Evolutionary conservation across 228 moss, liverwort and hornwort genomes (phyloP).

Genomic region (Sphagnum fallax): DNA sequence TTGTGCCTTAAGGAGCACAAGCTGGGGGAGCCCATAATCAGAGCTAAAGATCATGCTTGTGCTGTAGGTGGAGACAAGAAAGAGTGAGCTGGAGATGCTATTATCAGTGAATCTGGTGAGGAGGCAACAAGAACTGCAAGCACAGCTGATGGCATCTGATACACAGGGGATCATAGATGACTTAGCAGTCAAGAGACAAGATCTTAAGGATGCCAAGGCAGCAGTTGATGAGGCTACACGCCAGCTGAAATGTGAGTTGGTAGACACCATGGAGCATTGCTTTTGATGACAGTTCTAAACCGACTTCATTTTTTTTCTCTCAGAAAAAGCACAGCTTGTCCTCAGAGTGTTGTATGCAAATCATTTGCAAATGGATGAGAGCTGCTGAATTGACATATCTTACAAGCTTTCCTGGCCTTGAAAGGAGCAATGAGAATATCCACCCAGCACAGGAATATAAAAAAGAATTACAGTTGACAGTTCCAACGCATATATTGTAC

Average conservation of each 20-base stretch:
- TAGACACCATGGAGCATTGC: neutral
- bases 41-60: too few species aligned
- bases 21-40: too few species aligned
- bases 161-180: constrained; percentile 43
- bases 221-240: constrained; percentile 36
- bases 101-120: constrained; percentile 46
- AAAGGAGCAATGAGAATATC: too few species aligned
- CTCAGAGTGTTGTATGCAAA: too few species aligned
- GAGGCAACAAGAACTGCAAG: constrained; percentile 43
- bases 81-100: constrained; percentile 50
- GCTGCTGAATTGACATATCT: neutral
- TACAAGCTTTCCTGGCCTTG: neutral
- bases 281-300: too few species aligned
- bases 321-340: too few species aligned
- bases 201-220: constrained; percentile 23
- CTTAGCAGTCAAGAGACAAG: constrained; percentile 28
- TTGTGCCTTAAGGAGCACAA: too few species aligned
- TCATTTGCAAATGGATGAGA: neutral
- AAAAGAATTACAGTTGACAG: too few species aligned
- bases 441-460: too few species aligned
- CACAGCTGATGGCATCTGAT: constrained; percentile 33
- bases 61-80: constrained; percentile 37
- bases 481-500: too few species aligned
- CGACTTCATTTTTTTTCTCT: too few species aligned
- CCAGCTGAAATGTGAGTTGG: constrained; percentile 26